Evolutionary conservation across 1,284 basidiomycete genomes (phyloP), one percentile per base, ranked within the genome.

Genomic region (Heterobasidion annosum): DNA sequence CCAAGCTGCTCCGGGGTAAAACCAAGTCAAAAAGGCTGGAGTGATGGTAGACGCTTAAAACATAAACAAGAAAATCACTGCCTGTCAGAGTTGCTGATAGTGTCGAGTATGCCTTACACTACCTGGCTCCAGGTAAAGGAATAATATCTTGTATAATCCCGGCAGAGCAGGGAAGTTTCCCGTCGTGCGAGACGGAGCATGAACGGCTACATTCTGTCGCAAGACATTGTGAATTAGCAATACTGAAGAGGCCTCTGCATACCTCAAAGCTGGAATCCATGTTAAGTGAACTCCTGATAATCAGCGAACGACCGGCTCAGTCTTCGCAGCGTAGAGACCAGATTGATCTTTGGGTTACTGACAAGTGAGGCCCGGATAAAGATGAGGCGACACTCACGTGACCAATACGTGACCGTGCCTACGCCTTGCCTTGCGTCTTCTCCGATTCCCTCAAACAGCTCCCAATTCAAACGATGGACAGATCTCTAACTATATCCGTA

Each of bases 71-170:
- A 48, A 13, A 51, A 37, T 44, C 34, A 32, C 13, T n/a, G 35
- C 35, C 18, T 18, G 6, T 42, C 32, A 32, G 25, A 5, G 18
- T 25, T 13, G 37, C 12, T 16, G 16, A 43, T 4, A 25, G 5
- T 25, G 3, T 25, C 25, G 7, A 35, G n/a, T 8, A 64, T 75
- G 59, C 56, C 7, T 40, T 3, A 40, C 5, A 3, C n/a, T 40
- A 85, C 85, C 63, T 43, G 86, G 87, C 65, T 90, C 87, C 13
- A 88, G 64, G 64, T 88, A 80, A 35, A 88, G 68, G 64, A 88
- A 89, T 9, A 88, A 68, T 7, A 79, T 62, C 54, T 78, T 75
- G 67, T 90, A 90, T 61, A 85, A 76, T 10, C 85, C 83, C 40
- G 82, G 76, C 46, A 89, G 71, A 8, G 83, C 85, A 51, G 75